Conservation (phyloP, 257 asterid genomes). For the Lycium ferocissimum region DNA sequence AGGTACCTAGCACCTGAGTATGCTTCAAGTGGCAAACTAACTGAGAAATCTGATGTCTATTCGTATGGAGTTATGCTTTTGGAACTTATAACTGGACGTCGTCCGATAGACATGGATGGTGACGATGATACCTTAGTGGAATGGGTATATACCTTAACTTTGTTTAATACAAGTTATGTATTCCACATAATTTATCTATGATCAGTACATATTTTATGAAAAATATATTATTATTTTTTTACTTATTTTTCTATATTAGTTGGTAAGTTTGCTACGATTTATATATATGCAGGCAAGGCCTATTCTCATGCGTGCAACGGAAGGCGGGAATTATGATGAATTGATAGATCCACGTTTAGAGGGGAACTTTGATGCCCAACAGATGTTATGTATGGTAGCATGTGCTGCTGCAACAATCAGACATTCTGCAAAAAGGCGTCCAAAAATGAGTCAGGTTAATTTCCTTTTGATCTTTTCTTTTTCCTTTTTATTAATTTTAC, state of each 20-base stretch:
- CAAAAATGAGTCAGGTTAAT: constrained; percentile 87
- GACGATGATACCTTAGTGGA: constrained; percentile 84
- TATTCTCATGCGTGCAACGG: constrained; percentile 49
- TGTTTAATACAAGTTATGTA: not conserved
- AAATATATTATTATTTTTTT: no score
- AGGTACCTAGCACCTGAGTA: constrained; percentile 95
- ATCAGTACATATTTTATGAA: no score
- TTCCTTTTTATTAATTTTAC: not conserved
- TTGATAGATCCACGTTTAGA: constrained; percentile 74
- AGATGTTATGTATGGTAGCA: constrained; percentile 78
- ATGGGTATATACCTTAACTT: constrained; percentile 55
- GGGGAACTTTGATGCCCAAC: constrained; percentile 61
- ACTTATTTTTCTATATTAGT: no score
- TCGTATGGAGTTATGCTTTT: constrained; percentile 84
- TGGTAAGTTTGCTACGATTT: not conserved
- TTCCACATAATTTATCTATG: not conserved
- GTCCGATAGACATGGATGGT: constrained; percentile 61
- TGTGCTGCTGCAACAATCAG: constrained; percentile 74
- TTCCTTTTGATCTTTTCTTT: not conserved
- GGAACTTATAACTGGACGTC: constrained; percentile 82
- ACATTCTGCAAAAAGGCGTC: constrained; percentile 88
- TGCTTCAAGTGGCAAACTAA: constrained; percentile 90
- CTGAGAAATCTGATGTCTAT: constrained; percentile 88
- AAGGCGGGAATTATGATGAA: constrained; percentile 67
- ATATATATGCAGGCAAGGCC: constrained; percentile 70